A percentile compares a stretch with the other conserved stretches of the same genome.
phyloP scores from a whole-genome alignment of 164 flowering plant genomes.

The Houttuynia cordata region DNA sequence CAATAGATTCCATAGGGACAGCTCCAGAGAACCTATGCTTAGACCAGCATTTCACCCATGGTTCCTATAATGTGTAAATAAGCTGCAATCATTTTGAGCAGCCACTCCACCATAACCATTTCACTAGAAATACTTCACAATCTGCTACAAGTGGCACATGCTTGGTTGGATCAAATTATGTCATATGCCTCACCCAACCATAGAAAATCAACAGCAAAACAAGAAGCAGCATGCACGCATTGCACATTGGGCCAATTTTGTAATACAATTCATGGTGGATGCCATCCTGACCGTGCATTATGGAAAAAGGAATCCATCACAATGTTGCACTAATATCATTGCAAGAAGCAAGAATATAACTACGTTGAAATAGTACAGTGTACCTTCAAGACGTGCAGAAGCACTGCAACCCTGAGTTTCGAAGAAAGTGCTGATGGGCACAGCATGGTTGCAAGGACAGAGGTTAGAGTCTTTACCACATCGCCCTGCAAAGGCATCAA shows the following conservation, averaged over 20 bases:
- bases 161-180: too few species aligned
- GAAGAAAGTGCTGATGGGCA: slow-evolving; percentile 80
- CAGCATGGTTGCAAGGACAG: slow-evolving; percentile 58
- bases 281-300: background rate
- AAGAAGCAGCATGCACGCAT: too few species aligned
- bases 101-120: background rate
- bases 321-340: background rate
- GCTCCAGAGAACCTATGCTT: too few species aligned
- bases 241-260: too few species aligned
- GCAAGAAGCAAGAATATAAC: too few species aligned
- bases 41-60: too few species aligned
- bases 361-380: slow-evolving; percentile 1
- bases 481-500: slow-evolving; percentile 47
- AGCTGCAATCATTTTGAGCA: background rate
- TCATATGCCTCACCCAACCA: too few species aligned
- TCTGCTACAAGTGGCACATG: background rate
- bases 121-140: background rate
- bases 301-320: background rate
- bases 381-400: slow-evolving; percentile 66
- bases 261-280: background rate
- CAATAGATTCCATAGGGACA: too few species aligned
- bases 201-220: too few species aligned
- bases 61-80: too few species aligned
- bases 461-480: slow-evolving; percentile 47
- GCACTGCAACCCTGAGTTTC: slow-evolving; percentile 64